Evolutionary conservation across 257 asterid species (phyloP).

Genomic region (Thymus mandschuricus): DNA sequence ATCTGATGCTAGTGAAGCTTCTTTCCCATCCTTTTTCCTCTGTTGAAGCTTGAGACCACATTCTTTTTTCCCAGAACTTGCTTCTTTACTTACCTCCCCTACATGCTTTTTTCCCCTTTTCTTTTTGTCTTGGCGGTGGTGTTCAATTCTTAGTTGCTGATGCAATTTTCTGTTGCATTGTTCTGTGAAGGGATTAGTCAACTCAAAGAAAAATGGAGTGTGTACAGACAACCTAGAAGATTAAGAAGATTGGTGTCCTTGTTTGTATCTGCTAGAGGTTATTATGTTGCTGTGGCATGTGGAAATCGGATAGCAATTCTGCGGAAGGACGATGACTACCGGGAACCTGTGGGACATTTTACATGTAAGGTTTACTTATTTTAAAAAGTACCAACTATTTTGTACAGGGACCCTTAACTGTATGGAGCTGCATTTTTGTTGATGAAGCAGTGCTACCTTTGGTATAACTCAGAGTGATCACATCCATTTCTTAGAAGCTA

Average conservation of each 20-base stretch:
- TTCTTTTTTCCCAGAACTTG: constrained; percentile 7
- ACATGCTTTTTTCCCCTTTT: not conserved
- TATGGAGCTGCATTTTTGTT: constrained; percentile 6
- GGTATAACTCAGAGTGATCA: constrained; percentile 14
- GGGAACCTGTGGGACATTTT: constrained; percentile 79
- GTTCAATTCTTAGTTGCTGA: constrained; percentile 22
- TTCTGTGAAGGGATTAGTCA: constrained; percentile 59
- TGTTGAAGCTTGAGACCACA: not conserved
- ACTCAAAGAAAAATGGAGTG: constrained; percentile 83
- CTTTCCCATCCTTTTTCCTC: not conserved
- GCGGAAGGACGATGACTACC: constrained; percentile 78
- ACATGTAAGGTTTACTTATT: constrained; percentile 62
- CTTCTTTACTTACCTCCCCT: not conserved
- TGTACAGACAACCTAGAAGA: constrained; percentile 52
- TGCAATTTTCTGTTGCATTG: constrained; percentile 24
- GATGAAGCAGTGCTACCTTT: constrained; percentile 11
- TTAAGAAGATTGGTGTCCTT: constrained; percentile 60
- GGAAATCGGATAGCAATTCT: constrained; percentile 76
- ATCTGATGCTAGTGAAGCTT: not conserved
- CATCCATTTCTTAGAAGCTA: constrained; percentile 15
- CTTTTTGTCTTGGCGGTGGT: not conserved
- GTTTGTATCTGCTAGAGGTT: constrained; percentile 78
- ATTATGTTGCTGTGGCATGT: constrained; percentile 83
- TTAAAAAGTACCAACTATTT: constrained; percentile 10
- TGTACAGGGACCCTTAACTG: constrained; percentile 13